Evolutionary conservation across 805 yeast species (phyloP), one percentile per base, ranked within the genome.

Genomic region (Ogataea henricii): DNA sequence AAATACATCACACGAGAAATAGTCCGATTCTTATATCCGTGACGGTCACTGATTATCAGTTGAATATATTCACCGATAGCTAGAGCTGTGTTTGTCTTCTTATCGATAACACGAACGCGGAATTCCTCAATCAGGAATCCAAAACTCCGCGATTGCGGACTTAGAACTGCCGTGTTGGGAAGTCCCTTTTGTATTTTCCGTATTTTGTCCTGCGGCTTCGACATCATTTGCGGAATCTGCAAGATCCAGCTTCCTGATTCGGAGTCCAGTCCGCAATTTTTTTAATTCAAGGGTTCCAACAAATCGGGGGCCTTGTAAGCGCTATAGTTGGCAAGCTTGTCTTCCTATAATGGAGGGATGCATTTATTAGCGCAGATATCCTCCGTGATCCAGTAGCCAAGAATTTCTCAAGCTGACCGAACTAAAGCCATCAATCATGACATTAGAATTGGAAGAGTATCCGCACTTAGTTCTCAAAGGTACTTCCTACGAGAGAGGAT

Each of bases 401-500:
- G 27, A 25, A 25, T 10, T 8, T 25, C 27, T 25, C 27, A 25
- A 25, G 27, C 10, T 29, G 4, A 29, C 32, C 10, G 9, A n/a
- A 9, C 4, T 13, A 6, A 13, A 18, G 7, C 37, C 16, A 32
- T 3, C n/a, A 34, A 37, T n/a, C n/a, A 43, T 43, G 46, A 43
- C 46, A 13, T 13, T 34, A 3, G 37, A 40, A 40, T 6, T 12
- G 3, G 45, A 43, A 9, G 27, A 30, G 14, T 43, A 43, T 23
- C 46, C 46, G 10, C 46, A 43, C 12, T 17, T 43, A 8, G 20
- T 43, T 30, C 34, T 45, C 10, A 17, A 12, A 16, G 40, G 48
- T 4, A 27, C 42, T 3, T 43, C 50, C 9, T 43, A 26, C 38
- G 50, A 47, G 33, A 27, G 50, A 20, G 50, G 50, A 9, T n/a